Percentiles rank a stretch among this genome's conserved stretches.
Conservation (phyloP, 2,329 filamentous ascomycete genomes). For the Scedosporium dehoogii region DNA sequence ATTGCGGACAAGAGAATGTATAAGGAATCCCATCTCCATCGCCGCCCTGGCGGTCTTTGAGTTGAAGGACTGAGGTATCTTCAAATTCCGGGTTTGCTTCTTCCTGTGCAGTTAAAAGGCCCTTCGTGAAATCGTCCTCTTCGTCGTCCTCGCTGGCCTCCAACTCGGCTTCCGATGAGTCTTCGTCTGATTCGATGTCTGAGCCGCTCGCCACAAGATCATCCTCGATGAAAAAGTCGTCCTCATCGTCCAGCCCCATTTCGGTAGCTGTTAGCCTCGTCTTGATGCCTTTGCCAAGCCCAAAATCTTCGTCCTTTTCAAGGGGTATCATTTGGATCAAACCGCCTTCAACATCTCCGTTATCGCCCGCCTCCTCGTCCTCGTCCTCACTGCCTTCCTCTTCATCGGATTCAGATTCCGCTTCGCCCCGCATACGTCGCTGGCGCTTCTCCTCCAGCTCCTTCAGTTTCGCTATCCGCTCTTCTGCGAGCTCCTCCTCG, state of each 20-base stretch:
- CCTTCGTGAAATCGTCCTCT: constrained; percentile 63
- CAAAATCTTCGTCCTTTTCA: constrained; percentile 47
- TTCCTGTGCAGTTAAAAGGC: constrained; percentile 52
- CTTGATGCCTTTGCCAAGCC: constrained; percentile 49
- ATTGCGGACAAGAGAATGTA: constrained; percentile 77
- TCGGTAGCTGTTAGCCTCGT: constrained; percentile 47
- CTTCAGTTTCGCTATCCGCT: constrained; percentile 67
- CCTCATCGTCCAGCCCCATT: constrained; percentile 79
- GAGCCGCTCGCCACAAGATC: constrained; percentile 78
- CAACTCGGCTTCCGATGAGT: constrained; percentile 25
- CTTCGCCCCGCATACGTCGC: constrained; percentile 78
- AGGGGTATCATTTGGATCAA: constrained; percentile 12
- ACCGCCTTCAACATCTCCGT: constrained; percentile 17
- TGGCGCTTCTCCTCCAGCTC: constrained; percentile 75
- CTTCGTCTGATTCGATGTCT: constrained; percentile 50
- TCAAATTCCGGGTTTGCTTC: constrained; percentile 42
- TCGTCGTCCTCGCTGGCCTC: constrained; percentile 29
- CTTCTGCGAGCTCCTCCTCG: constrained; percentile 71
- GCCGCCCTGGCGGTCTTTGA: constrained; percentile 26
- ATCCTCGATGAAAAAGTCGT: constrained; percentile 86
- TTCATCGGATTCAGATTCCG: constrained; percentile 56
- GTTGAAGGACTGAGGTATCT: constrained; percentile 26
- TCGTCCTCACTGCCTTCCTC: constrained; percentile 32
- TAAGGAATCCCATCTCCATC: constrained; percentile 59
- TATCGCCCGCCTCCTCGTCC: constrained; percentile 26